A percentile compares a stretch with the other conserved stretches of the same genome.
Evolutionary conservation across 78 protist genomes (phyloP).

Genomic region (Dictyostelium capitatum): DNA sequence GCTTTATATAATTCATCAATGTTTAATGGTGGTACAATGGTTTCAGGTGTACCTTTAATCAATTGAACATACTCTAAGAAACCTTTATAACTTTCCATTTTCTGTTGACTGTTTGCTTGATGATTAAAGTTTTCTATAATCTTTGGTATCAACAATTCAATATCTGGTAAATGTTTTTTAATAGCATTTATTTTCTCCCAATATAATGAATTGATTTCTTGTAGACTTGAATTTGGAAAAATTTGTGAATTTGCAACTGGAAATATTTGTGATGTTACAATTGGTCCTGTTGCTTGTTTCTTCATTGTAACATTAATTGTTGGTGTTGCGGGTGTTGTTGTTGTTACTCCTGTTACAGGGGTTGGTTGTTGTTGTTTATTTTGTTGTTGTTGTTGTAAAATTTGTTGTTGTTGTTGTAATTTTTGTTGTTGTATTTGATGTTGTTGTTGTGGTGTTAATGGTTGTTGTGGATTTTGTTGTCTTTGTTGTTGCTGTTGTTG

Average conservation of each 20-base stretch:
- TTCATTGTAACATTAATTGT: conserved; percentile 1
- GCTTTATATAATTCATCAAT: background rate
- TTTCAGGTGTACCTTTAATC: conserved; percentile 28
- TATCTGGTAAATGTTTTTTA: background rate
- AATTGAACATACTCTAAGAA: conserved; percentile 10
- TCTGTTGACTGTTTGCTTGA: background rate
- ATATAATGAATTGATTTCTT: conserved; percentile 11
- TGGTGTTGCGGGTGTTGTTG: conserved; percentile 1
- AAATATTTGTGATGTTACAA: background rate
- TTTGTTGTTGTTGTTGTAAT: background rate
- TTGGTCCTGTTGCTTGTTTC: background rate
- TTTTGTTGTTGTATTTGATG: background rate
- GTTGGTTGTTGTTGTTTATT: conserved; percentile 8
- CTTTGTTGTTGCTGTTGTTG: background rate
- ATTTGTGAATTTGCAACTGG: conserved; percentile 7
- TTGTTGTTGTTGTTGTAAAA: conserved; percentile 13
- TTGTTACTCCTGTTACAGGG: background rate
- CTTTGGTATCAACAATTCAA: conserved; percentile 14
- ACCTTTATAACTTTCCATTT: conserved; percentile 2
- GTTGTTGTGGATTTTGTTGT: background rate
- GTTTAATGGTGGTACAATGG: background rate
- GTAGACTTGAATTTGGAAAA: conserved; percentile 2
- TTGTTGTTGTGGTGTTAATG: background rate
- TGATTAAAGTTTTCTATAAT: background rate
- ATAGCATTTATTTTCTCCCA: conserved; percentile 33